Percentiles rank a stretch among this genome's conserved stretches.
These are phyloP conservation scores for Entomortierella lignicola DNA, from an alignment of 192 early-diverging fungal species.

Conservation along the genomic window DNA sequence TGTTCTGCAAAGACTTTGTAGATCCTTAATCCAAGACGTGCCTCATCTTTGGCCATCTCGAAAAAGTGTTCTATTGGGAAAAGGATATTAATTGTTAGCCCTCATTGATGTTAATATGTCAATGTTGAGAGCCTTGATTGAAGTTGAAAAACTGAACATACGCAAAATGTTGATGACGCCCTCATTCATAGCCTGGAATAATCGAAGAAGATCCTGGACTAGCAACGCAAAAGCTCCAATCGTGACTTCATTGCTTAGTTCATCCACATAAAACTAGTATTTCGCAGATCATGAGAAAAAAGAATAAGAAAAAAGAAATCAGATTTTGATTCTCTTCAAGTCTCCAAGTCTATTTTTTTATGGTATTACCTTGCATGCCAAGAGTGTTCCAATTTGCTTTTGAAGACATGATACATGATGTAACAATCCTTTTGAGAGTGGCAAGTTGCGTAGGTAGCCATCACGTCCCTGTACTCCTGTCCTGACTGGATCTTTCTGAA, in stretches of 20 bases:
- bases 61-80: conserved; percentile 79
- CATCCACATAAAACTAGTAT: conserved; percentile 82
- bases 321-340: too few species aligned
- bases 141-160: conserved; percentile 26
- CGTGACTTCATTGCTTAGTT: conserved; percentile 78
- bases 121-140: neutral
- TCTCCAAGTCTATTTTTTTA: too few species aligned
- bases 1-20: conserved; percentile 85
- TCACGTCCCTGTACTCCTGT: conserved; percentile 52
- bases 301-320: too few species aligned
- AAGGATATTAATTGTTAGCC: too few species aligned
- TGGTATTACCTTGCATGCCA: conserved; percentile 82
- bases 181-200: conserved; percentile 84
- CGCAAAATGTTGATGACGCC: conserved; percentile 80
- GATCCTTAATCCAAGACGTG: conserved; percentile 70
- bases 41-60: conserved; percentile 76
- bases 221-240: conserved; percentile 77
- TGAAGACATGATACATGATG: conserved; percentile 72
- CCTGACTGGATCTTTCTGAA: conserved; percentile 74
- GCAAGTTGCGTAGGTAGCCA: conserved; percentile 66
- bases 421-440: conserved; percentile 71
- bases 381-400: conserved; percentile 70
- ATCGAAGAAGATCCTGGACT: conserved; percentile 75
- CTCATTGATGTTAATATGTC: too few species aligned
- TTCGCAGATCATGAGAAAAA: neutral